Evolutionary conservation across 2,329 filamentous ascomycete genomes (phyloP).

Genomic region (Colletotrichum euphorbiae): DNA sequence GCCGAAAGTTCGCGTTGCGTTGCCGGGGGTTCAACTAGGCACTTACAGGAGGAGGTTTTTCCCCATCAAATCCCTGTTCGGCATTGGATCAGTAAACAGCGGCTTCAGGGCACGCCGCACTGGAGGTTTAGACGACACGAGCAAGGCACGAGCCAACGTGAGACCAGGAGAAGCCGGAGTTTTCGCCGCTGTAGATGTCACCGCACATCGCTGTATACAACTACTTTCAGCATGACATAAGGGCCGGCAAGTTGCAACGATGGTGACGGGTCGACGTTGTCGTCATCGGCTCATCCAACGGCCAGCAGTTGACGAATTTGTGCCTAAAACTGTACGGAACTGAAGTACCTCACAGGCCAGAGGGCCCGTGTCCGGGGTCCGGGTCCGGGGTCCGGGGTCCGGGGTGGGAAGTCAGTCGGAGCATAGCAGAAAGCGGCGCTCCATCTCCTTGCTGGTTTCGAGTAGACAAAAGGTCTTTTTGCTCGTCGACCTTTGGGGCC

Average conservation of each 20-base stretch:
- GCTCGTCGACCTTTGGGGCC: not conserved
- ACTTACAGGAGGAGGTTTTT: too few relatives aligned
- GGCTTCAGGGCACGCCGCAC: not conserved
- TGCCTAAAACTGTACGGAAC: too few relatives aligned
- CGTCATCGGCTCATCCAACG: slow-evolving; percentile 5
- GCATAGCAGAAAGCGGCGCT: not conserved
- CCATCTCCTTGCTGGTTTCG: slow-evolving; percentile 19
- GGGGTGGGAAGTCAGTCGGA: not conserved
- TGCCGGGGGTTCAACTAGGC: not conserved
- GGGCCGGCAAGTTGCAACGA: not conserved
- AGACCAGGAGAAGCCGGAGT: not conserved
- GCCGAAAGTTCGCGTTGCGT: too few relatives aligned
- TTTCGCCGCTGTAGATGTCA: slow-evolving; percentile 16
- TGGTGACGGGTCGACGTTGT: slow-evolving; percentile 1
- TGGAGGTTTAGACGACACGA: not conserved
- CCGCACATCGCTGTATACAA: not conserved
- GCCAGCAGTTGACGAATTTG: not conserved
- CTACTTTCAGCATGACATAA: not conserved
- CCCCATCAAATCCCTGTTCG: not conserved
- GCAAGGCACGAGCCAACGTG: slow-evolving; percentile 9
- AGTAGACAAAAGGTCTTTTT: not conserved
- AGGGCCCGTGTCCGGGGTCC: not conserved
- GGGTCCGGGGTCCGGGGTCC: too few relatives aligned
- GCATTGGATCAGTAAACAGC: not conserved
- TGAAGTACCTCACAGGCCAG: not conserved